A percentile compares a stretch with the other conserved stretches of the same genome.
Conservation (phyloP, 2,329 filamentous ascomycete species). For the Magnaporthiopsis poae region DNA sequence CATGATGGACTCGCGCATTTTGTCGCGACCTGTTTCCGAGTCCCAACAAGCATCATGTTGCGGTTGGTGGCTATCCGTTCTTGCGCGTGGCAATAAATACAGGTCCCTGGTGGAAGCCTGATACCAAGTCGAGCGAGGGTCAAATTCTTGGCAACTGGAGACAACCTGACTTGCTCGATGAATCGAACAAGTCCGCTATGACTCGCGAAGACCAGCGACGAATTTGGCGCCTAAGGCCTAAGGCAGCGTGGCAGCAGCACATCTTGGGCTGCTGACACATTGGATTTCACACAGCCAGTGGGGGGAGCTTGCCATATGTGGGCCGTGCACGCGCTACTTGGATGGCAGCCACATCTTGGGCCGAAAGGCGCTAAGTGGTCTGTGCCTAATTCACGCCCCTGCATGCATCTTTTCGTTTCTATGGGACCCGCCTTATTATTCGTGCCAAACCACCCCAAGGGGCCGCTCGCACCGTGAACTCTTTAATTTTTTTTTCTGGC, state of each 20-base stretch:
- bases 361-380: neutral
- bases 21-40: neutral
- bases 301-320: neutral
- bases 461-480: slow-evolving; percentile 5
- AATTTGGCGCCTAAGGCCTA: neutral
- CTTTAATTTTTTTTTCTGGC: slow-evolving; percentile 6
- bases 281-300: neutral
- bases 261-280: neutral
- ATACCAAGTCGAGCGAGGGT: neutral
- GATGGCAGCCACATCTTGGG: neutral
- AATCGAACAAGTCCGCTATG: neutral
- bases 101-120: too few species aligned
- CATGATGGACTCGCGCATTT: neutral
- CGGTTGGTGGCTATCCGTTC: neutral
- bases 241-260: neutral
- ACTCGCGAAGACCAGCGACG: neutral
- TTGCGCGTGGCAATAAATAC: neutral
- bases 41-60: neutral
- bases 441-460: neutral
- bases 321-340: neutral
- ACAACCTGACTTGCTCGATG: neutral
- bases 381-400: slow-evolving; percentile 1
- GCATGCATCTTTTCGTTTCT: slow-evolving; percentile 1
- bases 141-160: neutral
- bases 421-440: neutral